Evolutionary conservation across 306 rosid genomes (phyloP).

Genomic region (Chamaecrista fasciculata): DNA sequence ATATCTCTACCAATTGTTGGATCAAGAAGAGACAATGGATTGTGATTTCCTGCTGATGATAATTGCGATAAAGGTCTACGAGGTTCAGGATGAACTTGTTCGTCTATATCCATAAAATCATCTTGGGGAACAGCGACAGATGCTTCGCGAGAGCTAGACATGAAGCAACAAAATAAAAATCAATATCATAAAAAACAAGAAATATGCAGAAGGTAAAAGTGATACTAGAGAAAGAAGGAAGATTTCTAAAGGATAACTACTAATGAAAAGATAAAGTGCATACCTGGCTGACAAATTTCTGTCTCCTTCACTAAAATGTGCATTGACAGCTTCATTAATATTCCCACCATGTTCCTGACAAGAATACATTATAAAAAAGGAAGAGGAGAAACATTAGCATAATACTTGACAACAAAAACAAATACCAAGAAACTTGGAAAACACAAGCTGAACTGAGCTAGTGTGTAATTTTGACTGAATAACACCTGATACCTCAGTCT

Average conservation of each 20-base stretch:
- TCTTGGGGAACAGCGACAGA: constrained; percentile 51
- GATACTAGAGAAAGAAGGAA: neutral
- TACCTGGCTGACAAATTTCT: constrained; percentile 54
- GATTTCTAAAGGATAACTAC: constrained; percentile 6
- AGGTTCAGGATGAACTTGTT: constrained; percentile 42
- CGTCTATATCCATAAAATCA: constrained; percentile 83
- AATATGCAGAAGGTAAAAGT: neutral
- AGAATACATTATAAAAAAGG: constrained; percentile 27
- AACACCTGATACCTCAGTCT: neutral
- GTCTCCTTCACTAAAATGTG: constrained; percentile 81
- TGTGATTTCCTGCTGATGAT: constrained; percentile 41
- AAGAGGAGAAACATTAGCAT: neutral
- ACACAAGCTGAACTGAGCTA: neutral
- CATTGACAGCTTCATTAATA: constrained; percentile 82
- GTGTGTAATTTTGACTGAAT: neutral
- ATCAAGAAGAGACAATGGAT: constrained; percentile 59
- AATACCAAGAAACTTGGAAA: neutral
- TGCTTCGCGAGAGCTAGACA: constrained; percentile 43
- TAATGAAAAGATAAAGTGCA: constrained; percentile 9
- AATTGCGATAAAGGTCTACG: constrained; percentile 45
- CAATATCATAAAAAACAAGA: constrained; percentile 12
- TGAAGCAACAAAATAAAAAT: constrained; percentile 19
- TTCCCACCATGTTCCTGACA: constrained; percentile 76
- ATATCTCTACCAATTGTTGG: constrained; percentile 40
- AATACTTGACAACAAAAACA: neutral